Conservation (phyloP, 1,284 basidiomycete genomes). For the Athelia sp. region DNA sequence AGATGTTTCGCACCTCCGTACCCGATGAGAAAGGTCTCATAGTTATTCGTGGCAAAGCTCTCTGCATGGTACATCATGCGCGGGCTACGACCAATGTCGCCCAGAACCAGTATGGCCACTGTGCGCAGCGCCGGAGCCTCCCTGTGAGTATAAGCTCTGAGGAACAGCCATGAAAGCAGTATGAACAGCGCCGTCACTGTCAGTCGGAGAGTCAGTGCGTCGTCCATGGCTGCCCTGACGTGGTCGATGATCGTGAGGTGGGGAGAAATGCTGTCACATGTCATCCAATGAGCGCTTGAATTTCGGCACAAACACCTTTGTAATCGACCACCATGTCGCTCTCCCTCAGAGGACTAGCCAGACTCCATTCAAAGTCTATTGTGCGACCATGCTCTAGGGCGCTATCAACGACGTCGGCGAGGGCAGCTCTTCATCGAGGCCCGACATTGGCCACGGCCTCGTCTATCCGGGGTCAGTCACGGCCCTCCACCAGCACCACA, state of each 20-base stretch:
- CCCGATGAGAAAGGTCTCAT: constrained; percentile 80
- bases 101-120: constrained; percentile 88
- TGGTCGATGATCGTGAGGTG: too few species aligned
- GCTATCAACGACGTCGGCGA: constrained; percentile 18
- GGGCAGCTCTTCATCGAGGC: constrained; percentile 24
- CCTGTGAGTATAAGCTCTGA: constrained; percentile 18
- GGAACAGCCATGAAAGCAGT: not conserved
- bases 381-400: constrained; percentile 19
- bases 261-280: not conserved
- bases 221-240: not conserved
- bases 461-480: constrained; percentile 16
- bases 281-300: not conserved
- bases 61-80: constrained; percentile 99
- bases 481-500: constrained; percentile 8
- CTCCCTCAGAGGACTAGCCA: constrained; percentile 12
- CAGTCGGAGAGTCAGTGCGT: not conserved
- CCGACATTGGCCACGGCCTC: constrained; percentile 32
- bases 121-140: constrained; percentile 49
- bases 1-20: constrained; percentile 80
- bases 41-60: constrained; percentile 81
- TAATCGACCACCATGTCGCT: constrained; percentile 16
- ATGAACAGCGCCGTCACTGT: not conserved
- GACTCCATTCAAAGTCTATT: constrained; percentile 2
- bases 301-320: not conserved
- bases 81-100: constrained; percentile 93